Evolutionary conservation across 257 asterid species (phyloP), one percentile per base, ranked within the genome.

Genomic region (Gentiana macrophylla): DNA sequence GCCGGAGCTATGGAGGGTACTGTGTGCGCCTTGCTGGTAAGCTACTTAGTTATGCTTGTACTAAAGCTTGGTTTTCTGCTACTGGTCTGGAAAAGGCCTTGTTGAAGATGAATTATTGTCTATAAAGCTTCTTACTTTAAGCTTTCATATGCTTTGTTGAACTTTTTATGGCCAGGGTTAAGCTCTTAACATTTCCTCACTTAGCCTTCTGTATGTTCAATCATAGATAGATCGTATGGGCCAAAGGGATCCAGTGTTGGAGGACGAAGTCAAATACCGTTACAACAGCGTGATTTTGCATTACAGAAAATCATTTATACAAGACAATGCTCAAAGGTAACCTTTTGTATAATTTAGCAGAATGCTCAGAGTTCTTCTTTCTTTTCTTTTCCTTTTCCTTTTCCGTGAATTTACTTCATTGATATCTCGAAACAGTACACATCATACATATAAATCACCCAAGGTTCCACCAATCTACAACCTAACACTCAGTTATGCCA

Each of bases 1-100:
- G 98, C 98, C 38, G 98, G 98, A 74, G 98, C 96, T 50, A 76
- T 84, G 94, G 98, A 91, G 75, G 98, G 98, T 62, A 84, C 94
- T 32, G 95, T 91, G 53, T 91, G 96, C 53, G 98, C 98, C 49
- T 67, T 91, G 75, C 79, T 91, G 92, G 98, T 91, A 70, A 82
- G 92, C 76, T 41, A 41, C 46, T 3, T 7, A 41, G 5, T 41
- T 41, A 41, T 41, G 46, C 24, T 24, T 24, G 46, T 41, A 7
- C 46, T 41, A 41, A 41, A 41, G 46, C 46, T 41, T 41, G 46
- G 11, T 1, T 41, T 41, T 10, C 10, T 41, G 46, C 8, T 41
- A 41, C 9, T 5, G 46, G 46, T 10, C 6, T 41, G 46, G 46
- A 41, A 41, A 38, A 10, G 9, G 46, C 6, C 24, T 24, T 24